Conservation (phyloP, 768 basidiomycete genomes). For the Xerocomellus amylosporus region DNA sequence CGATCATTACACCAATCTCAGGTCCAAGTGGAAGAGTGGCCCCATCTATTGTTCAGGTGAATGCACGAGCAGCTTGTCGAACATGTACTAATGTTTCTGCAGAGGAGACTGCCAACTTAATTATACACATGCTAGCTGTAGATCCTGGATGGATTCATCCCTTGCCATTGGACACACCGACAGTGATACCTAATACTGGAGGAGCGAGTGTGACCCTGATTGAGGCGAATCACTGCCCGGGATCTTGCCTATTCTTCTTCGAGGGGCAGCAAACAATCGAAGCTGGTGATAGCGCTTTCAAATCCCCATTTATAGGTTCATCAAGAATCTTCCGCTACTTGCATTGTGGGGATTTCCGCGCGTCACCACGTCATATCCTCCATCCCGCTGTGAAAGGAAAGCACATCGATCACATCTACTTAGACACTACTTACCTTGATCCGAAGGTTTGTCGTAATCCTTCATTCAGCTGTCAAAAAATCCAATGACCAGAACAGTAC, state of each 20-base stretch:
- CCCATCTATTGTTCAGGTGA: constrained; percentile 90
- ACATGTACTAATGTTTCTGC: background rate
- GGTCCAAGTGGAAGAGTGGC: constrained; percentile 83
- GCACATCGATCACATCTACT: constrained; percentile 80
- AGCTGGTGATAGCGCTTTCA: constrained; percentile 80
- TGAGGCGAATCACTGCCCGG: constrained; percentile 99
- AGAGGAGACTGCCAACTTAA: constrained; percentile 86
- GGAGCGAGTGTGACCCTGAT: constrained; percentile 90
- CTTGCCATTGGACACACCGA: constrained; percentile 76
- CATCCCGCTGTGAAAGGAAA: constrained; percentile 85
- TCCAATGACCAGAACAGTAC: constrained; percentile 49
- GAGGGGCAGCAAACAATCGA: constrained; percentile 88
- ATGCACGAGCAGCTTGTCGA: background rate
- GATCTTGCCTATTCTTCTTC: constrained; percentile 91
- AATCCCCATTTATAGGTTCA: constrained; percentile 69
- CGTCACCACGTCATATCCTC: constrained; percentile 80
- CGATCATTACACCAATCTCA: constrained; percentile 93
- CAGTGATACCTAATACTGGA: constrained; percentile 72
- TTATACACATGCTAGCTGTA: constrained; percentile 87
- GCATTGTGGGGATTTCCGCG: constrained; percentile 93
- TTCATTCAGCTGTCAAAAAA: background rate
- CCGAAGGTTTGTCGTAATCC: constrained; percentile 55
- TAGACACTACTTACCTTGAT: constrained; percentile 95
- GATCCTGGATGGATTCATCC: constrained; percentile 87
- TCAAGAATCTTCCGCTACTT: constrained; percentile 77